phyloP scores from a whole-genome alignment of 495 filamentous ascomycete genomes.

The Penicillium steckii region DNA sequence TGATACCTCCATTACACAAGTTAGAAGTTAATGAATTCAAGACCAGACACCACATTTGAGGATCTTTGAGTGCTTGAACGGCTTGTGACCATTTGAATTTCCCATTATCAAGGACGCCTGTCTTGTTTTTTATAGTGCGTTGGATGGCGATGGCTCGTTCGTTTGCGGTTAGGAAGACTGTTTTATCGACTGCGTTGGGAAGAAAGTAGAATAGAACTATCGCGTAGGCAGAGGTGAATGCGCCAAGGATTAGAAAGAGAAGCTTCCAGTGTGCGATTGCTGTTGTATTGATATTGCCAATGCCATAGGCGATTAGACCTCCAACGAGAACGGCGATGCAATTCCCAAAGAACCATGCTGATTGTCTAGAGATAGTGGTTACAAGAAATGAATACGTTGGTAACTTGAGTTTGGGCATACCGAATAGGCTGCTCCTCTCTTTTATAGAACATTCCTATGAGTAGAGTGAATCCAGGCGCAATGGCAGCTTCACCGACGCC shows the following conservation, averaged over 20 bases:
- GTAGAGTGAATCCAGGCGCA: constrained; percentile 27
- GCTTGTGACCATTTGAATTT: constrained; percentile 40
- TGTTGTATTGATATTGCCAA: constrained; percentile 47
- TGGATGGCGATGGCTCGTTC: constrained; percentile 44
- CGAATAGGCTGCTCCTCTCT: constrained; percentile 50
- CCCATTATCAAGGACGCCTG: constrained; percentile 43
- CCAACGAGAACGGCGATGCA: constrained; percentile 61
- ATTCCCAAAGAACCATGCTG: constrained; percentile 59
- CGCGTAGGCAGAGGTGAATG: constrained; percentile 53
- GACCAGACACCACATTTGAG: constrained; percentile 32
- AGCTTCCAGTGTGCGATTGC: constrained; percentile 38
- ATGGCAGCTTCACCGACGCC: constrained; percentile 57
- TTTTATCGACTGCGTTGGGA: constrained; percentile 53
- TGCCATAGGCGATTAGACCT: constrained; percentile 54
- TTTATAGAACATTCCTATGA: constrained; percentile 54
- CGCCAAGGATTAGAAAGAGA: constrained; percentile 60
- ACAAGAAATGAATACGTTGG: neutral
- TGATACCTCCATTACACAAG: constrained; percentile 30
- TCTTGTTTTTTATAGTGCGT: constrained; percentile 50
- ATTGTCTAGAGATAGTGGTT: constrained; percentile 12
- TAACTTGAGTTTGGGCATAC: constrained; percentile 18
- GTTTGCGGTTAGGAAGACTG: constrained; percentile 50
- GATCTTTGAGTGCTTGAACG: constrained; percentile 28
- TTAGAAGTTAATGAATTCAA: constrained; percentile 29
- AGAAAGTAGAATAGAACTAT: constrained; percentile 48